phyloP scores from a whole-genome alignment of 1,139 yeast species.

The Pichiaceae sp. region DNA sequence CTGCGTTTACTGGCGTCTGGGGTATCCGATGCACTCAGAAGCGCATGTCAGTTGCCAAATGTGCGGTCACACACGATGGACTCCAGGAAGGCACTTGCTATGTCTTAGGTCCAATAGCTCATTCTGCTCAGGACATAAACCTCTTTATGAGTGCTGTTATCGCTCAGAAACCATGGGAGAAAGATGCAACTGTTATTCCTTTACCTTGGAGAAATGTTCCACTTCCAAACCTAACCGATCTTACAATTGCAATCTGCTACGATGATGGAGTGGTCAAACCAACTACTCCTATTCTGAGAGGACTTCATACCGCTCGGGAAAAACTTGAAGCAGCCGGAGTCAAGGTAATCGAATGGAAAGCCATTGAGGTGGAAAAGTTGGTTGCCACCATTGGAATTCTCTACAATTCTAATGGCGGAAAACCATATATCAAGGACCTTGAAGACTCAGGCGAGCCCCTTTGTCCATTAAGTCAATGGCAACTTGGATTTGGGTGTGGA shows the following conservation, averaged over 20 bases:
- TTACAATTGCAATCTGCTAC: constrained; percentile 37
- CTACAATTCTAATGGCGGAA: constrained; percentile 51
- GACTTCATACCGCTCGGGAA: constrained; percentile 35
- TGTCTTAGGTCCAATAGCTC: constrained; percentile 17
- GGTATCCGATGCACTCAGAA: constrained; percentile 26
- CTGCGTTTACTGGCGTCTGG: constrained; percentile 29
- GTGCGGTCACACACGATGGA: constrained; percentile 29
- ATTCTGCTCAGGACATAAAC: constrained; percentile 40
- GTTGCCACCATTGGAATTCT: constrained; percentile 37
- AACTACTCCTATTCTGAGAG: constrained; percentile 58
- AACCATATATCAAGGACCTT: constrained; percentile 36
- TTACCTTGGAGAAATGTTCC: constrained; percentile 45
- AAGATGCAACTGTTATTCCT: constrained; percentile 46
- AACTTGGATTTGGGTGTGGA: constrained; percentile 49
- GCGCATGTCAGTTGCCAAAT: constrained; percentile 36
- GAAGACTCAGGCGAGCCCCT: constrained; percentile 56
- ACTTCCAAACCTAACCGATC: constrained; percentile 31
- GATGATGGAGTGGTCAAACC: constrained; percentile 41
- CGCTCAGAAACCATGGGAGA: constrained; percentile 56
- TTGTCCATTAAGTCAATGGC: constrained; percentile 42
- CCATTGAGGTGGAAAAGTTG: constrained; percentile 38
- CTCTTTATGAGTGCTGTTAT: constrained; percentile 43
- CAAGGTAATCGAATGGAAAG: constrained; percentile 47
- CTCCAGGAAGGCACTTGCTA: constrained; percentile 12
- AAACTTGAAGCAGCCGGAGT: constrained; percentile 47